Percentiles rank a stretch among this genome's conserved stretches.
Evolutionary conservation across 177 flowering plant species (phyloP).

Genomic region (Vitis hybrid): DNA sequence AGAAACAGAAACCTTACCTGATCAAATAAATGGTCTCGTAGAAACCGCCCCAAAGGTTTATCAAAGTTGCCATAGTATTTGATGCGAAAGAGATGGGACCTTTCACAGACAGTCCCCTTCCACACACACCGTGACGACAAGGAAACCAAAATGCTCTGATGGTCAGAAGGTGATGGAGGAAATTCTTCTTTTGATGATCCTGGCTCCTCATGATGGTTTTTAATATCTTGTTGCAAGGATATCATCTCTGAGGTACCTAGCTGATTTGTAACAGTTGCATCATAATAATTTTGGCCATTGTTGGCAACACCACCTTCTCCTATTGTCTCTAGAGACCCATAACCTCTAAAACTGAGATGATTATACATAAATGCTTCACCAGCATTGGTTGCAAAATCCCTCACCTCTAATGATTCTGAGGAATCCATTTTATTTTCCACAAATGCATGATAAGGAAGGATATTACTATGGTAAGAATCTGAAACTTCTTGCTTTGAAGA

Average conservation of each 20-base stretch:
- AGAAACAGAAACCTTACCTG: constrained; percentile 47
- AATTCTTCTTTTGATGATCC: constrained; percentile 72
- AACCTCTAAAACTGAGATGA: constrained; percentile 20
- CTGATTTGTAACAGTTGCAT: constrained; percentile 17
- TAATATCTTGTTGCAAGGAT: constrained; percentile 34
- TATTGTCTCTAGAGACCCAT: constrained; percentile 23
- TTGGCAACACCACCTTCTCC: constrained; percentile 18
- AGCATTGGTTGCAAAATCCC: constrained; percentile 16
- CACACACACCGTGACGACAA: constrained; percentile 91
- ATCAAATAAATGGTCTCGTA: constrained; percentile 90
- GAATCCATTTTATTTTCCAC: constrained; percentile 20
- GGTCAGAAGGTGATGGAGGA: constrained; percentile 88
- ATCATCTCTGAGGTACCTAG: constrained; percentile 25
- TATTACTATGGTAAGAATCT: constrained; percentile 19
- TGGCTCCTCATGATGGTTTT: constrained; percentile 38
- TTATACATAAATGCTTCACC: constrained; percentile 11
- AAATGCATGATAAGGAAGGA: constrained; percentile 23
- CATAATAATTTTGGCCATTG: constrained; percentile 13
- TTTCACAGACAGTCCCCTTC: constrained; percentile 97
- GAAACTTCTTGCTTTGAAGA: constrained; percentile 21
- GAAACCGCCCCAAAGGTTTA: constrained; percentile 89
- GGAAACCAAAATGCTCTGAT: constrained; percentile 96
- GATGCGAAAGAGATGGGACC: constrained; percentile 90
- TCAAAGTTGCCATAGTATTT: constrained; percentile 96
- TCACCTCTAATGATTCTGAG: constrained; percentile 14